Conservation (phyloP, 192 early-diverging fungal species). For the Backusella sp. region DNA sequence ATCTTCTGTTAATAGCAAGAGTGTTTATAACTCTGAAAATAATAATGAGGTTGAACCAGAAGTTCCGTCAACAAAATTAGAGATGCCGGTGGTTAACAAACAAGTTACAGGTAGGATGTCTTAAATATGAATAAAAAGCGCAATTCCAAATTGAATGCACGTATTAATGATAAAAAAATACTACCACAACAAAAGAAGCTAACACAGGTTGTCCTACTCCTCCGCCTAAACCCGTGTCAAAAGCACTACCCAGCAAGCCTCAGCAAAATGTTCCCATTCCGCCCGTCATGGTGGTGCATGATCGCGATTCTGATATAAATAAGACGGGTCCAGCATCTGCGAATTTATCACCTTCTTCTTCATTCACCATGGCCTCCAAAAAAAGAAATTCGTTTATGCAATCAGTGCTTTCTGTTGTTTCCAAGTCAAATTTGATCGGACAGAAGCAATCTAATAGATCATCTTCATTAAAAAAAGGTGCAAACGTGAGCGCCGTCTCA, state of each 20-base stretch:
- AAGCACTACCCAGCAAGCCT: neutral
- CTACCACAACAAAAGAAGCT: neutral
- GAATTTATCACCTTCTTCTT: constrained; percentile 1
- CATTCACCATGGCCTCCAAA: neutral
- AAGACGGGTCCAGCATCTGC: neutral
- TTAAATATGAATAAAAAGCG: neutral
- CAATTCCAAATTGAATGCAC: neutral
- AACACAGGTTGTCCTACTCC: neutral
- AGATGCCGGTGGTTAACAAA: neutral
- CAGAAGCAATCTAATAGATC: neutral
- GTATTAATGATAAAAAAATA: neutral
- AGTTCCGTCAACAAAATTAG: neutral
- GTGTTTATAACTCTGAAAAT: neutral
- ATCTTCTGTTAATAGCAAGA: neutral
- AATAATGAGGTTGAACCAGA: neutral
- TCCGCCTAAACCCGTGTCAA: constrained; percentile 1
- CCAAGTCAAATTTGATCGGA: neutral
- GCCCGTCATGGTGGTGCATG: neutral
- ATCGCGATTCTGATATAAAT: constrained; percentile 9
- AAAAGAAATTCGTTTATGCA: constrained; percentile 13
- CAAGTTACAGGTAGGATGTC: neutral
- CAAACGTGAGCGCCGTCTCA: neutral
- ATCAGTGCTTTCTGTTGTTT: constrained; percentile 8
- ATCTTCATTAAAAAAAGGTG: neutral
- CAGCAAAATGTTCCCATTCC: neutral